Percentiles rank a stretch among this genome's conserved stretches.
Conservation (phyloP, 352 stramenopile genomes). For the Hyaloperonospora arabidopsidis region DNA sequence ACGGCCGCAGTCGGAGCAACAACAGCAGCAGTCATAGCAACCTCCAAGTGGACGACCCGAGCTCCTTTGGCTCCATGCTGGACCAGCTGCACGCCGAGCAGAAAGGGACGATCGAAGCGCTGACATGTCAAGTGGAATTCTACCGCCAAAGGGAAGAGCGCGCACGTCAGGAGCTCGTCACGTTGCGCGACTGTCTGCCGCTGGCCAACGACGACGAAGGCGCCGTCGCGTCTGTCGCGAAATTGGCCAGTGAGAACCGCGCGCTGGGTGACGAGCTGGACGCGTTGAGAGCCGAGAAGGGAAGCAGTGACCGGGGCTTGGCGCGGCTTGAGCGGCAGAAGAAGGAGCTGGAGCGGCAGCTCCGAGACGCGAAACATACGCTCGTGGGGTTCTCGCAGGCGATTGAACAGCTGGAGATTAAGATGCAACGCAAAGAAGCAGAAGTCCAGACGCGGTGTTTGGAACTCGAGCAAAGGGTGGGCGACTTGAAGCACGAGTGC, state of each 20-base stretch:
- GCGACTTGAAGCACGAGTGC: constrained; percentile 36
- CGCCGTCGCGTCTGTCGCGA: constrained; percentile 28
- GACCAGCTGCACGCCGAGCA: constrained; percentile 75
- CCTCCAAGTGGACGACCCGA: constrained; percentile 26
- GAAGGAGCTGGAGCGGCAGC: constrained; percentile 45
- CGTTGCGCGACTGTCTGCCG: constrained; percentile 37
- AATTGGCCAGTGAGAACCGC: constrained; percentile 50
- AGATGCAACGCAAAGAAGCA: constrained; percentile 64
- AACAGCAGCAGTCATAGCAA: constrained; percentile 17
- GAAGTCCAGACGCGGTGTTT: constrained; percentile 51
- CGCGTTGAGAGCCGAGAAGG: constrained; percentile 31
- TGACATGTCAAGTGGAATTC: constrained; percentile 70
- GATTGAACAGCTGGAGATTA: constrained; percentile 70
- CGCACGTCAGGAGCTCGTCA: constrained; percentile 52
- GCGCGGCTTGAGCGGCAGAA: constrained; percentile 36
- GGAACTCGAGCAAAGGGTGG: constrained; percentile 45
- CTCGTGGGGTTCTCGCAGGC: constrained; percentile 56
- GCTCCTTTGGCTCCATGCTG: constrained; percentile 48
- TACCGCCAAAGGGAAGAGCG: constrained; percentile 70
- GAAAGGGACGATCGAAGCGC: constrained; percentile 74
- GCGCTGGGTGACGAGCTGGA: constrained; percentile 55
- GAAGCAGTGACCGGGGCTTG: constrained; percentile 36
- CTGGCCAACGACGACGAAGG: constrained; percentile 21
- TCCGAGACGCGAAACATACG: constrained; percentile 48
- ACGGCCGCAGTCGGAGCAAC: constrained; percentile 10